phyloP scores from a whole-genome alignment of 805 yeast species.

The Lipomyces sp. region DNA sequence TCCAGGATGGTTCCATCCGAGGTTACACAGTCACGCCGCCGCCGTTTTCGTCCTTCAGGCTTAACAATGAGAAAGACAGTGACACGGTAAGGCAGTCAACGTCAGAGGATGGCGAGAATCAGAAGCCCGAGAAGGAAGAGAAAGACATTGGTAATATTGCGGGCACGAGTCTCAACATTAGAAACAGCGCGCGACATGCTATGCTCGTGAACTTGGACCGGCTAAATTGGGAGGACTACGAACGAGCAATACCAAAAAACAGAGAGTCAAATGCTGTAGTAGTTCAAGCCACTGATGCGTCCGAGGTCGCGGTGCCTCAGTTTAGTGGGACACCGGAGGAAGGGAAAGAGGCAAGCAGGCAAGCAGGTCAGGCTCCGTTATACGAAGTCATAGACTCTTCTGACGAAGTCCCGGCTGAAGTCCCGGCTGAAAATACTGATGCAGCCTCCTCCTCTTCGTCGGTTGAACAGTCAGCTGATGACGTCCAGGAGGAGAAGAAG shows the following conservation, averaged over 20 bases:
- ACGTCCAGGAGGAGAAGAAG: no score
- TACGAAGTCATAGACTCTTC: neutral
- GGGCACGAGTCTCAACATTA: constrained; percentile 12
- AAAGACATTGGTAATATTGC: constrained; percentile 9
- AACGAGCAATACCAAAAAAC: constrained; percentile 5
- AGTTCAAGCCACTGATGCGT: constrained; percentile 1
- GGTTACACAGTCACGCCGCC: constrained; percentile 20
- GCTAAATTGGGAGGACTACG: constrained; percentile 14
- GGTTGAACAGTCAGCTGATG: no score
- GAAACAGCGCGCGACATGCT: constrained; percentile 16
- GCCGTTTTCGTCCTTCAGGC: constrained; percentile 12
- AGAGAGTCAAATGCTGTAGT: neutral
- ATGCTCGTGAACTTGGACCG: constrained; percentile 11
- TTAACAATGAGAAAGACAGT: constrained; percentile 13
- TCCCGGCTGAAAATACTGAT: neutral
- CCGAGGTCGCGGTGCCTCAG: neutral
- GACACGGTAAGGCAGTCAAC: constrained; percentile 1
- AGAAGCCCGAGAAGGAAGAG: constrained; percentile 7
- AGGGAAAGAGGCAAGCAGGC: constrained; percentile 1
- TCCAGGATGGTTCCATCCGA: constrained; percentile 12
- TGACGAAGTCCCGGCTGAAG: neutral
- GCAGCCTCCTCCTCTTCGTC: neutral
- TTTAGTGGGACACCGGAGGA: constrained; percentile 4
- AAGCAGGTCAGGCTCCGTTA: constrained; percentile 11
- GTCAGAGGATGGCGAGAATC: constrained; percentile 7